These are phyloP conservation scores for Solanum paucissectum DNA, from an alignment of 257 asterid species.

Conservation along the genomic window DNA sequence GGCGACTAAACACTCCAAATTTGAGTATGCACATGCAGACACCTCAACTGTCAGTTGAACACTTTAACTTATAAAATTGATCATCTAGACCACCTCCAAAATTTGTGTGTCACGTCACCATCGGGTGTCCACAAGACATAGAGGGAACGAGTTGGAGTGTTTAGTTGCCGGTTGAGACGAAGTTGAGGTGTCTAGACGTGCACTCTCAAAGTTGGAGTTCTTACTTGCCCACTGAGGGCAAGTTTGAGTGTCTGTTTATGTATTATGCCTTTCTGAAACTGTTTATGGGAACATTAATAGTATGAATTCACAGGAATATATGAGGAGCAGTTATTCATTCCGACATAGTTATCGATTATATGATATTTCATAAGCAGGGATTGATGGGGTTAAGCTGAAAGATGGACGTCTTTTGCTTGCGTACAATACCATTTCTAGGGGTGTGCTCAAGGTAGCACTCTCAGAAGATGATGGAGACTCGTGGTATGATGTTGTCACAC, in stretches of 20 bases:
- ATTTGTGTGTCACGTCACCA: background rate
- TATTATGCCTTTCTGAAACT: background rate
- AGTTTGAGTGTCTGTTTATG: background rate
- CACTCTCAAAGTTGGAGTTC: background rate
- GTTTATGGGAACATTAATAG: background rate
- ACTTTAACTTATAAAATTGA: background rate
- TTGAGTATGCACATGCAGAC: background rate
- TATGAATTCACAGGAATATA: background rate
- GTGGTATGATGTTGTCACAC: constrained; percentile 59
- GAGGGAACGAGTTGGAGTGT: background rate
- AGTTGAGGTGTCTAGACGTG: background rate
- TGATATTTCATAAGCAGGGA: constrained; percentile 31
- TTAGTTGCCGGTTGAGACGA: background rate
- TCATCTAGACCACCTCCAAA: background rate
- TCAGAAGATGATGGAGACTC: constrained; percentile 81
- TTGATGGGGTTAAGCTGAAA: constrained; percentile 80
- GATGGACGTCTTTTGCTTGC: constrained; percentile 78
- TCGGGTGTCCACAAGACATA: background rate
- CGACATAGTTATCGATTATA: background rate
- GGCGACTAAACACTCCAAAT: background rate
- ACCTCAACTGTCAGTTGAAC: background rate
- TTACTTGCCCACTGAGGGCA: background rate
- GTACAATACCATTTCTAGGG: constrained; percentile 78
- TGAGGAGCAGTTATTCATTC: background rate
- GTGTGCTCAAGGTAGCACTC: constrained; percentile 63